phyloP scores from a whole-genome alignment of 2,329 filamentous ascomycete genomes.

The Hypoxylon sp. region DNA sequence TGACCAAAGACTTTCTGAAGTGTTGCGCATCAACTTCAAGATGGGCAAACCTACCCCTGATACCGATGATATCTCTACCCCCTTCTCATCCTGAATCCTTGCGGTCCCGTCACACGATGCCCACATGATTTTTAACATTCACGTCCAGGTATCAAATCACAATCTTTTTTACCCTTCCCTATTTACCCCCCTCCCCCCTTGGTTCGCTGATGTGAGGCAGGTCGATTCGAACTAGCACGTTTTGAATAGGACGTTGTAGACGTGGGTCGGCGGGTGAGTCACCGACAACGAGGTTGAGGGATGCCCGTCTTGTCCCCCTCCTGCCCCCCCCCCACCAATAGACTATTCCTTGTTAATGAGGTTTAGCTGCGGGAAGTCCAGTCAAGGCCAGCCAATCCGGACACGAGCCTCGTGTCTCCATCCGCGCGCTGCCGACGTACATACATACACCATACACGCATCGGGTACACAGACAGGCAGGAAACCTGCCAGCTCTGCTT shows the following conservation, averaged over 20 bases:
- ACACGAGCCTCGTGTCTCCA: neutral
- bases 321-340: neutral
- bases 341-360: neutral
- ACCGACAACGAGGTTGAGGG: constrained; percentile 16
- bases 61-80: neutral
- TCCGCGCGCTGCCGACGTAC: neutral
- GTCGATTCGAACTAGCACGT: neutral
- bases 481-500: neutral
- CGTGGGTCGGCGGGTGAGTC: constrained; percentile 32
- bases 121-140: constrained; percentile 13
- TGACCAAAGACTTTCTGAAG: constrained; percentile 17
- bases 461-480: constrained; percentile 9
- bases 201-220: constrained; percentile 35
- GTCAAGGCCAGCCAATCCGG: constrained; percentile 18
- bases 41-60: neutral
- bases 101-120: constrained; percentile 15
- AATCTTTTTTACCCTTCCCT: too few species aligned
- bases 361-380: constrained; percentile 15
- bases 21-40: constrained; percentile 9
- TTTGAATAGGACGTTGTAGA: neutral
- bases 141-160: constrained; percentile 22
- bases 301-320: neutral
- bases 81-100: constrained; percentile 2
- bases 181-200: constrained; percentile 7
- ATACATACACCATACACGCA: too few species aligned